Conservation (phyloP, 2,329 filamentous ascomycete genomes). For the Trichoderma atroviride region DNA sequence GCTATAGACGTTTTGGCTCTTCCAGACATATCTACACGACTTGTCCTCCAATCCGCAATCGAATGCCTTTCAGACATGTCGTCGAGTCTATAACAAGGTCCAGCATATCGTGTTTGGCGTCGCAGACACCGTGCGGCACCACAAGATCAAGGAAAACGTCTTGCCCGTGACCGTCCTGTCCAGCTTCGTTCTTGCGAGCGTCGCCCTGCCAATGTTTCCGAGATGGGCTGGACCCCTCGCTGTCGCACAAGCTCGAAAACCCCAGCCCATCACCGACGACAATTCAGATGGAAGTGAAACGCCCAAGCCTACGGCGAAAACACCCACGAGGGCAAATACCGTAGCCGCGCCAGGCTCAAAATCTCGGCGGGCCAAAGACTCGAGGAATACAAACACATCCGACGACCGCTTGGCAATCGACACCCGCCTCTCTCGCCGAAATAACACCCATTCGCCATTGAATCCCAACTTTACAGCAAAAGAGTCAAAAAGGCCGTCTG, state of each 20-base stretch:
- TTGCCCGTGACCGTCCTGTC: conserved; percentile 79
- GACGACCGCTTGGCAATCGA: conserved; percentile 41
- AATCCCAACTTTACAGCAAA: conserved; percentile 39
- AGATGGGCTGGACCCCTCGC: conserved; percentile 78
- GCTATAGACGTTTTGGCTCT: conserved; percentile 83
- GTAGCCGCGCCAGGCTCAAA: conserved; percentile 56
- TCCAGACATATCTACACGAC: conserved; percentile 85
- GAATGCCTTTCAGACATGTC: conserved; percentile 78
- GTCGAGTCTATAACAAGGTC: conserved; percentile 84
- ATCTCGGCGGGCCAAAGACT: conserved; percentile 52
- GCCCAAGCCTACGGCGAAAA: conserved; percentile 63
- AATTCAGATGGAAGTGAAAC: conserved; percentile 42
- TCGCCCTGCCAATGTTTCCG: conserved; percentile 75
- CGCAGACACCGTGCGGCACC: conserved; percentile 66
- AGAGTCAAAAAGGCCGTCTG: conserved; percentile 49
- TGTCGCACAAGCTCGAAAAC: conserved; percentile 78
- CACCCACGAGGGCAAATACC: conserved; percentile 71
- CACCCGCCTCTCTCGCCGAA: conserved; percentile 35
- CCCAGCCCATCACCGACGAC: conserved; percentile 50
- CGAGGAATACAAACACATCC: conserved; percentile 50
- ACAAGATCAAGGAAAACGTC: conserved; percentile 80
- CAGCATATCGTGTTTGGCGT: conserved; percentile 85
- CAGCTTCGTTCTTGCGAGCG: conserved; percentile 76
- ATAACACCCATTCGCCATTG: conserved; percentile 32
- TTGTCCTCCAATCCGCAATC: conserved; percentile 74